Conservation (phyloP, 768 basidiomycete genomes). For the Ramaria rubella region DNA sequence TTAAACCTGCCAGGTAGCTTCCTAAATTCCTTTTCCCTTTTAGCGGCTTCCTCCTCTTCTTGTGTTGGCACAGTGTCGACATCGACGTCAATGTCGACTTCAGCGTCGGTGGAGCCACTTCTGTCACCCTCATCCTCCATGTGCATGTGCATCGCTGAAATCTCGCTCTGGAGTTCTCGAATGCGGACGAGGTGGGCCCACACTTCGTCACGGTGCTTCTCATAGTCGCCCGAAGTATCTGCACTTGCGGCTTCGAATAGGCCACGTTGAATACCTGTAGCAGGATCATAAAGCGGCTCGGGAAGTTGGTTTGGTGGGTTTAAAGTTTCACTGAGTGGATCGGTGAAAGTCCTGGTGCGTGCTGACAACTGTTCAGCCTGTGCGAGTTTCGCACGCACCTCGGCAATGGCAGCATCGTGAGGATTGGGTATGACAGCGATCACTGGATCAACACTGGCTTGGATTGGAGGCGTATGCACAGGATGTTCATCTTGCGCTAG, state of each 20-base stretch:
- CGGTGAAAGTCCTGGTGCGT: neutral
- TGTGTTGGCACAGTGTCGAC: conserved; percentile 39
- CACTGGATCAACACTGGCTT: neutral
- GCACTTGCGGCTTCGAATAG: conserved; percentile 21
- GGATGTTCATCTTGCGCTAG: neutral
- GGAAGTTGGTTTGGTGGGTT: conserved; percentile 1
- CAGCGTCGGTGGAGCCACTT: conserved; percentile 13
- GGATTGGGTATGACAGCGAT: conserved; percentile 34
- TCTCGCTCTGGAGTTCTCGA: conserved; percentile 64
- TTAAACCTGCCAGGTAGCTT: conserved; percentile 62
- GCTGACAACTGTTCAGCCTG: conserved; percentile 13
- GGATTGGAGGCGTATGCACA: neutral
- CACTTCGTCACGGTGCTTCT: conserved; percentile 39
- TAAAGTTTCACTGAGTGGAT: conserved; percentile 16
- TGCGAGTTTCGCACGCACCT: conserved; percentile 34
- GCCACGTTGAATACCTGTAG: conserved; percentile 40
- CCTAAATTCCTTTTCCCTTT: conserved; percentile 57
- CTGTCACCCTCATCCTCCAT: conserved; percentile 60
- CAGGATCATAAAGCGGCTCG: conserved; percentile 40
- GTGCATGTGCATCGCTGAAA: conserved; percentile 64
- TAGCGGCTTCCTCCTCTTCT: conserved; percentile 42
- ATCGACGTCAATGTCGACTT: conserved; percentile 27
- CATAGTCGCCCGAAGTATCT: conserved; percentile 11
- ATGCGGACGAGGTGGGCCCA: conserved; percentile 67
- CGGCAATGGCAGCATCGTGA: conserved; percentile 57